Conservation (phyloP, 2,329 filamentous ascomycete genomes). For the Malbranchea zuffiana region DNA sequence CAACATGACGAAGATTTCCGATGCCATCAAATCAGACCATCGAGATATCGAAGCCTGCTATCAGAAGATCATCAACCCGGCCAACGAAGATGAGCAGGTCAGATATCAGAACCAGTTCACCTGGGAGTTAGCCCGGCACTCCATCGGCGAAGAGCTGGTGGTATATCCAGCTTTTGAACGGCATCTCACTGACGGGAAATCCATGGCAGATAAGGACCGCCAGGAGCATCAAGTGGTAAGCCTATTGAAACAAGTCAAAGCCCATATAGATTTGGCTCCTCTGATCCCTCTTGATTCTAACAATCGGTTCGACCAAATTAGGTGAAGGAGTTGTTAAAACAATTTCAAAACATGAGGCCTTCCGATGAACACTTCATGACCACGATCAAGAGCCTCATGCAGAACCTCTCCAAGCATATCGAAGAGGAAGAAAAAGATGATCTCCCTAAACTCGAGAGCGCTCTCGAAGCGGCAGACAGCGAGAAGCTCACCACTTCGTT, state of each 20-base stretch:
- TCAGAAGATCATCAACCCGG: slow-evolving; percentile 30
- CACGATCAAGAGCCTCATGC: slow-evolving; percentile 37
- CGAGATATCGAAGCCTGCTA: slow-evolving; percentile 32
- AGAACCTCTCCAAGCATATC: slow-evolving; percentile 38
- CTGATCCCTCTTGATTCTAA: background rate
- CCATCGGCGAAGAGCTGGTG: slow-evolving; percentile 41
- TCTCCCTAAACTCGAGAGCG: slow-evolving; percentile 39
- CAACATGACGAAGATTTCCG: slow-evolving; percentile 18
- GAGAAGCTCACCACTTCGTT: slow-evolving; percentile 36
- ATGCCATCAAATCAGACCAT: slow-evolving; percentile 32
- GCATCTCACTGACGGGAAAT: slow-evolving; percentile 32
- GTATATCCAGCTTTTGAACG: slow-evolving; percentile 45
- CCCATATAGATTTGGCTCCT: background rate
- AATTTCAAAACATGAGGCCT: slow-evolving; percentile 39
- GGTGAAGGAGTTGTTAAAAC: slow-evolving; percentile 43
- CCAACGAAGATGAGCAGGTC: slow-evolving; percentile 30
- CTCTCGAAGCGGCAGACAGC: slow-evolving; percentile 28
- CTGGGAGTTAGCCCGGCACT: slow-evolving; percentile 42
- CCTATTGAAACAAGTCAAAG: slow-evolving; percentile 1
- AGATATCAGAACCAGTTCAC: slow-evolving; percentile 41
- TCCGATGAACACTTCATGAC: slow-evolving; percentile 35
- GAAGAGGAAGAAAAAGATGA: slow-evolving; percentile 42
- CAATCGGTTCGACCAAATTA: too few species aligned
- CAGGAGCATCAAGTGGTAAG: slow-evolving; percentile 37
- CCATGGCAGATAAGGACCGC: slow-evolving; percentile 40